A percentile compares a stretch with the other conserved stretches of the same genome.
Conservation (phyloP, 495 filamentous ascomycete species). For the Trichoderma erinaceum region DNA sequence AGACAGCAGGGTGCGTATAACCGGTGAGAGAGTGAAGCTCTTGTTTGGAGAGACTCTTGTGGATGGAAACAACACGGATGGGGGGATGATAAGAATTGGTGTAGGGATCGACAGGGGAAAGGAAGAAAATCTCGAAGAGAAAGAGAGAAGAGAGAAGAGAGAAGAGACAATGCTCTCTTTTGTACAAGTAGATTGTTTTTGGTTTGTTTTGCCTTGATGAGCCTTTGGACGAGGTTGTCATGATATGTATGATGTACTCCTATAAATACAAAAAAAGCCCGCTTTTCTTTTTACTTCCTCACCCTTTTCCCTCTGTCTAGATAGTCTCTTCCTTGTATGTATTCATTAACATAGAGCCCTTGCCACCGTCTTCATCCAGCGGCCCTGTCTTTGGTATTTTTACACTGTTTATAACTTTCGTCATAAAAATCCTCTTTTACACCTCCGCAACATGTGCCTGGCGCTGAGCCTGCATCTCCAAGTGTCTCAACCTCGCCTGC, state of each 20-base stretch:
- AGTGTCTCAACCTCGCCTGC: slow-evolving; percentile 33
- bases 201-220: slow-evolving; percentile 17
- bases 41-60: not conserved
- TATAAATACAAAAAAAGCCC: slow-evolving; percentile 27
- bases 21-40: not conserved
- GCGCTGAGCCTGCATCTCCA: slow-evolving; percentile 39
- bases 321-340: slow-evolving; percentile 17
- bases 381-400: not conserved
- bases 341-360: slow-evolving; percentile 1
- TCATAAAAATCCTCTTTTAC: slow-evolving; percentile 13
- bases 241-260: slow-evolving; percentile 19
- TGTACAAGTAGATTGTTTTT: slow-evolving; percentile 17
- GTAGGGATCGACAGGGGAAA: slow-evolving; percentile 17
- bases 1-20: slow-evolving; percentile 26
- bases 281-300: not conserved
- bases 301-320: slow-evolving; percentile 8
- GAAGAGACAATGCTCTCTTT: not conserved
- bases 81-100: slow-evolving; percentile 20
- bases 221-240: slow-evolving; percentile 15
- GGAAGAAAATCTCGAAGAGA: slow-evolving; percentile 21
- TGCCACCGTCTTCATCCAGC: slow-evolving; percentile 1
- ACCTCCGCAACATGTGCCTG: slow-evolving; percentile 22
- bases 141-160: not conserved
- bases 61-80: not conserved
- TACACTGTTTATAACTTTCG: not conserved